Conservation (phyloP, 176 grass and related monocot genomes). For the Microstegium vimineum region DNA sequence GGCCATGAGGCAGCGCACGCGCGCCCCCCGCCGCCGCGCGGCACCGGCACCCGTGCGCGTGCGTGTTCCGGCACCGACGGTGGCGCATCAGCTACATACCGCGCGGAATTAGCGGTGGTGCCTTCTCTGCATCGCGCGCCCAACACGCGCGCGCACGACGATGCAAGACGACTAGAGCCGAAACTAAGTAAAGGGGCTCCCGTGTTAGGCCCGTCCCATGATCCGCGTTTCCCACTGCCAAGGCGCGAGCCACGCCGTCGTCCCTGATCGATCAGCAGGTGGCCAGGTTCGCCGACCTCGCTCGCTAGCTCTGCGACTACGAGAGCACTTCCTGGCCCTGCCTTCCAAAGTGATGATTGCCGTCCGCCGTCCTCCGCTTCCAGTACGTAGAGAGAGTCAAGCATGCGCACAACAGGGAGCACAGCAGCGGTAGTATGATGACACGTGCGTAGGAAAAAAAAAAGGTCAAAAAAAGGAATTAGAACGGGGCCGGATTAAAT, state of each 20-base stretch:
- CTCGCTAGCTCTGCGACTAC: background rate
- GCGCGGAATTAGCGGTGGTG: background rate
- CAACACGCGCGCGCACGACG: background rate
- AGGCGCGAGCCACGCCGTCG: background rate
- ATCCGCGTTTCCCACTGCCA: background rate
- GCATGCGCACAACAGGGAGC: background rate
- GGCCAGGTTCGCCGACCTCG: background rate
- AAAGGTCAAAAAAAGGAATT: background rate
- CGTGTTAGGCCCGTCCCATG: background rate
- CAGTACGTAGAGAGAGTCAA: background rate
- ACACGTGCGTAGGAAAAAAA: background rate
- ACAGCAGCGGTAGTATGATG: background rate
- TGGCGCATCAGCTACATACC: too few relatives aligned
- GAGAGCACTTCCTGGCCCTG: background rate
- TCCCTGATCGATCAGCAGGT: background rate
- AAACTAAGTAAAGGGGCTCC: too few relatives aligned
- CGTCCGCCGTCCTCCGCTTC: background rate
- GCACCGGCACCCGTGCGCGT: too few relatives aligned
- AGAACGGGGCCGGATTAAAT: background rate
- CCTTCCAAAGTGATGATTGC: background rate
- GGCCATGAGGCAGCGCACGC: too few relatives aligned
- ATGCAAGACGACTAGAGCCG: background rate
- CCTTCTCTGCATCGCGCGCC: too few relatives aligned
- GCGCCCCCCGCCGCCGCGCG: too few relatives aligned
- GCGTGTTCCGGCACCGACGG: background rate